Percentiles rank a stretch among this genome's conserved stretches.
phyloP scores from a whole-genome alignment of 192 early-diverging fungal genomes.

The Podila horticola region DNA sequence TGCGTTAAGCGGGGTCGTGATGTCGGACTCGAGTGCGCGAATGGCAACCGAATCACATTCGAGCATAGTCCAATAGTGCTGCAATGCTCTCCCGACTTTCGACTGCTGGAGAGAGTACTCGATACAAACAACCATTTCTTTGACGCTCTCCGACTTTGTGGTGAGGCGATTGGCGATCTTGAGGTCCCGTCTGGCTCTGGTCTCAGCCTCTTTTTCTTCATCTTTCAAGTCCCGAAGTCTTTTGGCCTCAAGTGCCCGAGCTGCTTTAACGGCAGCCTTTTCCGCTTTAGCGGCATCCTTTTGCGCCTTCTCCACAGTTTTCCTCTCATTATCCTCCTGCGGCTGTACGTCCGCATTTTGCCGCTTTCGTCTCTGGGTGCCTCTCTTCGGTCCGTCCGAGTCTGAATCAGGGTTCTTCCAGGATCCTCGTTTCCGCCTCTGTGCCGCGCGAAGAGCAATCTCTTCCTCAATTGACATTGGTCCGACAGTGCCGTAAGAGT shows the following conservation, averaged over 20 bases:
- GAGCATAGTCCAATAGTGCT: conserved; percentile 17
- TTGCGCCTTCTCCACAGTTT: conserved; percentile 8
- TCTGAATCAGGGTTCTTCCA: neutral
- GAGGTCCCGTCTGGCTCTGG: conserved; percentile 12
- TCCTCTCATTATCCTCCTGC: neutral
- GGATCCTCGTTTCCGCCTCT: neutral
- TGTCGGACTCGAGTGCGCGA: neutral
- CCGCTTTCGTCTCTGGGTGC: neutral
- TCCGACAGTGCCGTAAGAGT: neutral
- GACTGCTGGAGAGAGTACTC: conserved; percentile 42
- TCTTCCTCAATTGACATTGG: conserved; percentile 15
- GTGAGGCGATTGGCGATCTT: conserved; percentile 50
- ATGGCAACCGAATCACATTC: conserved; percentile 15
- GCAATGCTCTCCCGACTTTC: conserved; percentile 31
- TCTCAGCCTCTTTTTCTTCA: conserved; percentile 20
- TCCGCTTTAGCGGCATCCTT: conserved; percentile 6
- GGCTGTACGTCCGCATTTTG: neutral
- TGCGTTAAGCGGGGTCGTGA: neutral
- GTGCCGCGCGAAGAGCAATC: conserved; percentile 7
- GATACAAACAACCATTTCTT: conserved; percentile 58
- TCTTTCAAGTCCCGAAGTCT: too few species aligned
- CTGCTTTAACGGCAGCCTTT: neutral
- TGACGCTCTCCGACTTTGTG: conserved; percentile 20
- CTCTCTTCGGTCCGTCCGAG: too few species aligned
- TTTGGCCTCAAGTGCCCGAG: neutral